Evolutionary conservation across 345 rosid species (phyloP), one percentile per base, ranked within the genome.

Genomic region (Combretum micranthum): DNA sequence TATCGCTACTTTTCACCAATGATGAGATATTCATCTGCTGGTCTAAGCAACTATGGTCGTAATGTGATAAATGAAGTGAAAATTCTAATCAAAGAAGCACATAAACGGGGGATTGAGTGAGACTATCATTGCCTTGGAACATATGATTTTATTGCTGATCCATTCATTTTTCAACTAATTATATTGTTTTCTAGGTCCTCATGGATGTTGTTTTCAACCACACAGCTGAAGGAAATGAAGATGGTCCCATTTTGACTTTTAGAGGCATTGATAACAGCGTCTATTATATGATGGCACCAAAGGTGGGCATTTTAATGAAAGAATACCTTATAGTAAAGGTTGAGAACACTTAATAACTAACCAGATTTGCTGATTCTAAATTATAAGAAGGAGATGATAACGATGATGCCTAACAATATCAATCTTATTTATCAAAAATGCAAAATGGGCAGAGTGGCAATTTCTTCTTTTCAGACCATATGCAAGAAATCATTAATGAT

Each of bases 141-240:
- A 52, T 43, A 46, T 50, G 53, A 50, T 52, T 22, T 25, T 14
- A 23, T n/a, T 23, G 43, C 59, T 53, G 32, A 44, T 55, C 59
- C 55, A 14, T 14, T 13, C 50, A 26, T 62, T n/a, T 75, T 67
- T 68, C 50, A 44, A 45, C 53, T 67, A 11, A 61, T 55, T 70
- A 64, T 69, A 44, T 54, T 42, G 64, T 69, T 63, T 45, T 60
- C 64, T 86, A 91, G 98, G 96, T 91, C 44, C 44, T 88, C 66
- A 80, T 91, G 96, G 98, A 91, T 71, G 95, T 91, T 32, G 96
- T 91, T 61, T 84, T 91, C 81, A 91, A 91, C 75, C 98, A 91
- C 80, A 91, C 98, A 18, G 95, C 96, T 19, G 98, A 91, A 80
- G 98, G 98, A 62, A 91, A 91, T 78, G 96, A 86, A 68, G 79